These are phyloP conservation scores for Angophora floribunda DNA, from an alignment of 345 rosid genomes.

Conservation along the genomic window DNA sequence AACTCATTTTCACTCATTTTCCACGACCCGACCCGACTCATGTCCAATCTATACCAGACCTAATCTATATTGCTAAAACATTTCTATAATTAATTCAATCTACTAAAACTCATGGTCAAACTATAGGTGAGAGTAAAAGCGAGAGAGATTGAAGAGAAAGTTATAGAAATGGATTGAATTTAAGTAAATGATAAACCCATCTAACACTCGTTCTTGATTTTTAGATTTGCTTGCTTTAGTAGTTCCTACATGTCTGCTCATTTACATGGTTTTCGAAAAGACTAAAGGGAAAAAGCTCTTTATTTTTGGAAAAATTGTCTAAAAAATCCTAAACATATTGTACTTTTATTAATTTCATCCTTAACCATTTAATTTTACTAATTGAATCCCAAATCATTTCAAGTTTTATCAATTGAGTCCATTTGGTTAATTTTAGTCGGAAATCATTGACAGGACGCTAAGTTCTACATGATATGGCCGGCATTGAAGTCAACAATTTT, in stretches of 20 bases:
- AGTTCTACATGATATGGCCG: fast-evolving
- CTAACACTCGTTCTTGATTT: background rate
- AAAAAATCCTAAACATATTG: no score
- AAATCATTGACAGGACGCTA: no score
- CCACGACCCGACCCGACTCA: no score
- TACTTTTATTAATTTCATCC: background rate
- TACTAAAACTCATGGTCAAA: background rate
- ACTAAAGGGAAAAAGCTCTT: background rate
- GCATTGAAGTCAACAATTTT: no score
- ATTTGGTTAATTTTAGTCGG: no score
- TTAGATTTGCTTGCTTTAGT: background rate
- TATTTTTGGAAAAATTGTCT: background rate
- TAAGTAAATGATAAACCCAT: no score
- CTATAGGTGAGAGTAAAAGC: background rate
- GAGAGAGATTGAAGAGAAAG: background rate
- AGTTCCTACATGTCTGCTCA: background rate
- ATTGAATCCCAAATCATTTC: background rate
- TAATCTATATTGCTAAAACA: no score
- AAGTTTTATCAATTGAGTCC: background rate
- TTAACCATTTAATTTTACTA: no score
- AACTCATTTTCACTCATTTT: no score
- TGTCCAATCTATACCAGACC: no score
- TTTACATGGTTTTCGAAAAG: background rate
- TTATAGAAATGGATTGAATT: no score
- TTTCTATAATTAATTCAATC: background rate